A percentile compares a stretch with the other conserved stretches of the same genome.
These are phyloP conservation scores for Pyronema domesticum DNA, from an alignment of 495 filamentous ascomycete genomes.

Conservation along the genomic window DNA sequence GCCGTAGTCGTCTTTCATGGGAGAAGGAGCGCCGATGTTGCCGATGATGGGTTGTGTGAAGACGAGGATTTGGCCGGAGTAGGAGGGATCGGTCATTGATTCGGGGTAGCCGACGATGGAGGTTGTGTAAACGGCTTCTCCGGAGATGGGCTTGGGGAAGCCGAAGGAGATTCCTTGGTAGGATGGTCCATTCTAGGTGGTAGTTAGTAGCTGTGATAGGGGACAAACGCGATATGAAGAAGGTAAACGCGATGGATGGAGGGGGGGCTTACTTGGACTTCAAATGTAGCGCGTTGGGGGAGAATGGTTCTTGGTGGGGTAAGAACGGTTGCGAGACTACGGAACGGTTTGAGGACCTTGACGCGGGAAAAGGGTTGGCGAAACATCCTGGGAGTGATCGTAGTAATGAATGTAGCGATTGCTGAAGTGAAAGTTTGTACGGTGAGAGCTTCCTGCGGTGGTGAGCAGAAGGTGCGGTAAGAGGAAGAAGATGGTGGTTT, in stretches of 20 bases:
- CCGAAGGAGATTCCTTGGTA: slow-evolving; percentile 93
- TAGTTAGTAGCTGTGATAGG: too few relatives aligned
- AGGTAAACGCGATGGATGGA: background rate
- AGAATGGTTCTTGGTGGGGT: slow-evolving; percentile 31
- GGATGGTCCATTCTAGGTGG: slow-evolving; percentile 52
- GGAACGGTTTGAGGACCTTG: slow-evolving; percentile 31
- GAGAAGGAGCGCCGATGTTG: slow-evolving; percentile 87
- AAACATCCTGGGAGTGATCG: slow-evolving; percentile 27
- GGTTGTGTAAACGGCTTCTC: slow-evolving; percentile 77
- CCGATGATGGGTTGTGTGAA: slow-evolving; percentile 98
- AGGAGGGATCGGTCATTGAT: slow-evolving; percentile 95
- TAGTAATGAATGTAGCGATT: background rate
- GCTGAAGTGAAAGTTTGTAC: too few relatives aligned
- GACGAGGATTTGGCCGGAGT: slow-evolving; percentile 94
- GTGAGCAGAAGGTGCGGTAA: too few relatives aligned
- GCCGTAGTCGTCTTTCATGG: slow-evolving; percentile 52
- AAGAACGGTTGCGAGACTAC: slow-evolving; percentile 52
- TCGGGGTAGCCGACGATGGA: slow-evolving; percentile 74
- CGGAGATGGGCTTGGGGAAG: slow-evolving; percentile 72
- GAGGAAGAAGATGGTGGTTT: too few relatives aligned
- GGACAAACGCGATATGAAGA: too few relatives aligned
- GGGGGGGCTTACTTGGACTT: slow-evolving; percentile 50
- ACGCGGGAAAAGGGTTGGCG: slow-evolving; percentile 35
- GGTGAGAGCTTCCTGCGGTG: too few relatives aligned
- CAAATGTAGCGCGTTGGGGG: slow-evolving; percentile 74